Conservation (phyloP, 106 monocot species). For the Narthecium ossifragum region DNA sequence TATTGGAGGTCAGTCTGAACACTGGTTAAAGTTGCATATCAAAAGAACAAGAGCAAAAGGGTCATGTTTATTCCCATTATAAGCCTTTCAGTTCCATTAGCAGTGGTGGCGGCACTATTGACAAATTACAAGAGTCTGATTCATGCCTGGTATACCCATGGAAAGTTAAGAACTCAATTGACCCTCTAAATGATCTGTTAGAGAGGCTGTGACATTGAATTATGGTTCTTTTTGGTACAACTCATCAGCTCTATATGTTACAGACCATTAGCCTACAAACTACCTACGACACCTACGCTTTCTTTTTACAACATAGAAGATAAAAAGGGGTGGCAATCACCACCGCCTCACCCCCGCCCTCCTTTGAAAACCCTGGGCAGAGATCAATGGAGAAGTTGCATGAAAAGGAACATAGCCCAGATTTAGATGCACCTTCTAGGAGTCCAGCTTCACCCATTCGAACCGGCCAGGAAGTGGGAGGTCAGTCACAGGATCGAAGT, state of each 20-base stretch:
- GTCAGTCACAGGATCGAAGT: slow-evolving; percentile 70
- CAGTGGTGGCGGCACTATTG: no score
- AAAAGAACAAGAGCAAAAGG: no score
- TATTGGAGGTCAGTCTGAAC: no score
- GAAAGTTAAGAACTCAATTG: no score
- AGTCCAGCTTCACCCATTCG: slow-evolving; percentile 62
- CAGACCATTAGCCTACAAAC: not conserved
- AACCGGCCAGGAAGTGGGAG: slow-evolving; percentile 55
- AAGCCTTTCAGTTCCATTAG: no score
- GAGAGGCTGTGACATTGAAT: not conserved
- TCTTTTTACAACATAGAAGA: slow-evolving; percentile 2
- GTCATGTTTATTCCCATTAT: no score
- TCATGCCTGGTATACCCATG: not conserved
- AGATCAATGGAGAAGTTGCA: slow-evolving; percentile 12
- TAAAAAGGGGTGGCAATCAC: not conserved
- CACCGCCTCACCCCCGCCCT: slow-evolving; percentile 5
- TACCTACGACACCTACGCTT: not conserved
- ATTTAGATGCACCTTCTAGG: not conserved
- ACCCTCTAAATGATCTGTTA: not conserved
- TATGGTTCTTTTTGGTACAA: not conserved
- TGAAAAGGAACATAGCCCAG: not conserved
- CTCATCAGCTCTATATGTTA: slow-evolving; percentile 1
- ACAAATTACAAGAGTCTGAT: no score
- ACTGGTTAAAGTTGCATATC: no score
- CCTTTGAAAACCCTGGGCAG: slow-evolving; percentile 16